These are phyloP conservation scores for Tolypocladium capitatum DNA, from an alignment of 2,329 filamentous ascomycete species.

Conservation along the genomic window DNA sequence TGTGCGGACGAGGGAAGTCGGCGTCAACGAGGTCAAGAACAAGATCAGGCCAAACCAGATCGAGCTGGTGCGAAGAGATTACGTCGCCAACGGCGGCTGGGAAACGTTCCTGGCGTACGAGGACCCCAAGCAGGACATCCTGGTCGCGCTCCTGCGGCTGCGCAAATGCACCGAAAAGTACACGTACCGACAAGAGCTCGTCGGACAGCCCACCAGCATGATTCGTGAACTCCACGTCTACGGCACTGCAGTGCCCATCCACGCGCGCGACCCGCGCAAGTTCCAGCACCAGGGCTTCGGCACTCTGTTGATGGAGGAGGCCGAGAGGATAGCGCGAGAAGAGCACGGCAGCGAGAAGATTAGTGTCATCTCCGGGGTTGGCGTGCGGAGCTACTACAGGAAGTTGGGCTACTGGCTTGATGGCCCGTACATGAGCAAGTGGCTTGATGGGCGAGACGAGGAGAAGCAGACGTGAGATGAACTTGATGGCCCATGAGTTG, in stretches of 20 bases:
- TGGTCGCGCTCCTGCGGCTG: slow-evolving; percentile 79
- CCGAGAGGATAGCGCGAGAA: slow-evolving; percentile 83
- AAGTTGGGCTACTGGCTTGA: slow-evolving; percentile 90
- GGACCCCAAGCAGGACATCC: slow-evolving; percentile 94
- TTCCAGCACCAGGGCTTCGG: slow-evolving; percentile 98
- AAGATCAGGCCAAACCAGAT: slow-evolving; percentile 95
- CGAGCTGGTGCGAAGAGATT: slow-evolving; percentile 87
- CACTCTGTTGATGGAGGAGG: slow-evolving; percentile 93
- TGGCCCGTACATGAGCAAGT: slow-evolving; percentile 70
- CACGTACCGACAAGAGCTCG: slow-evolving; percentile 82
- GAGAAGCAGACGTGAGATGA: slow-evolving; percentile 1
- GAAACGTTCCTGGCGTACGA: slow-evolving; percentile 98
- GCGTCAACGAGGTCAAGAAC: slow-evolving; percentile 98
- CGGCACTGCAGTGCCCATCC: slow-evolving; percentile 91
- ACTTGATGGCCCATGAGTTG: neutral
- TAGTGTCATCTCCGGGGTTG: slow-evolving; percentile 94
- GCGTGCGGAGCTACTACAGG: slow-evolving; percentile 87
- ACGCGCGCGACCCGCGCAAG: slow-evolving; percentile 87
- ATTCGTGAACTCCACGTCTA: slow-evolving; percentile 95
- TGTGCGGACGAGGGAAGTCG: slow-evolving; percentile 89
- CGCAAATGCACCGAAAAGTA: slow-evolving; percentile 85
- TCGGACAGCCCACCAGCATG: slow-evolving; percentile 75
- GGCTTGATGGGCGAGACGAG: slow-evolving; percentile 35
- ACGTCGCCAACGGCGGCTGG: slow-evolving; percentile 91
- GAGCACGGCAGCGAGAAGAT: slow-evolving; percentile 93